These are phyloP conservation scores for Globisporangium takayamanum DNA, from an alignment of 352 stramenopile species.

Conservation along the genomic window DNA sequence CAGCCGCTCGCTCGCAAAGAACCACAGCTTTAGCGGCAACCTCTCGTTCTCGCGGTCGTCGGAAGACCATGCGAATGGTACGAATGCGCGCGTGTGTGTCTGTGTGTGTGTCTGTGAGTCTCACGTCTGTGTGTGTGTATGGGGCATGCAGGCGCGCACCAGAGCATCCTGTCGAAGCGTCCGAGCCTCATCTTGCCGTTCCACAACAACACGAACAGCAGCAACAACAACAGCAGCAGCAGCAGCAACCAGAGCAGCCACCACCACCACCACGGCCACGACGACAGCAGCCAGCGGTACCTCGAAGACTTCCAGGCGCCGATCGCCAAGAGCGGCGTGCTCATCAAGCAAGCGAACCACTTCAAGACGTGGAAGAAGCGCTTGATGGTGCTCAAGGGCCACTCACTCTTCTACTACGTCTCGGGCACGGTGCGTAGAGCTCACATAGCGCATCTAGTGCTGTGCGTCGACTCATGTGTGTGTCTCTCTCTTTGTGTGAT, in stretches of 20 bases:
- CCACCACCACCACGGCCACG: conserved; percentile 13
- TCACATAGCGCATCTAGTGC: background rate
- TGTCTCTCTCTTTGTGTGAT: background rate
- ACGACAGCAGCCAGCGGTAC: conserved; percentile 32
- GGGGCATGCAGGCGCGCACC: conserved; percentile 13
- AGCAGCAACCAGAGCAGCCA: conserved; percentile 11
- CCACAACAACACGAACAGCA: conserved; percentile 7
- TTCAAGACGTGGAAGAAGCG: conserved; percentile 89
- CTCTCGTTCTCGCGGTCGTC: conserved; percentile 50
- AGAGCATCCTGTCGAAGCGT: conserved; percentile 60
- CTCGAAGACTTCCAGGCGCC: conserved; percentile 75
- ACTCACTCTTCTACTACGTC: conserved; percentile 87
- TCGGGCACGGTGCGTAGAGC: conserved; percentile 58
- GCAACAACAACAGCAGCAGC: conserved; percentile 10
- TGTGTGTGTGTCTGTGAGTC: background rate
- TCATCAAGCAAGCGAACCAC: conserved; percentile 85
- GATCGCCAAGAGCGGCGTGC: conserved; percentile 77
- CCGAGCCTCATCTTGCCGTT: conserved; percentile 78
- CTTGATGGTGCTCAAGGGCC: conserved; percentile 83
- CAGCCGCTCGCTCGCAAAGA: conserved; percentile 30
- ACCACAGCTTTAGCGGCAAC: conserved; percentile 72
- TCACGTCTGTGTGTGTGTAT: background rate
- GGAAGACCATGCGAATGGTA: conserved; percentile 23
- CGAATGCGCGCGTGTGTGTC: no score
- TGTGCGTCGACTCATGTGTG: background rate